Base-by-base conservation (phyloP, 371 early-diverging fungal species). In the Saksenaea oblongispora region DNA sequence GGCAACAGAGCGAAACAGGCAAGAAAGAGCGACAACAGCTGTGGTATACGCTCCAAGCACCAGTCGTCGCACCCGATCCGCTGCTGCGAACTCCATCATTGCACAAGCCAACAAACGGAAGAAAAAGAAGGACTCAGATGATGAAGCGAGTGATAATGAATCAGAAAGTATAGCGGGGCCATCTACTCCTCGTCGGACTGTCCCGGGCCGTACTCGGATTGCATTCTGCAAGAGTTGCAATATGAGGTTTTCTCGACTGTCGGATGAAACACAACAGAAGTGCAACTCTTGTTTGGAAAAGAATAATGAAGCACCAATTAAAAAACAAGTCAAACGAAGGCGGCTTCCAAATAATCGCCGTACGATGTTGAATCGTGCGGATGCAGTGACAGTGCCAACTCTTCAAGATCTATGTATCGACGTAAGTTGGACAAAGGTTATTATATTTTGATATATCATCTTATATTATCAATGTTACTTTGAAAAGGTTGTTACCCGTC, bases 351-450 rank as follows among this genome's bases (percentile, higher is more conserved):
- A 56, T 59, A 22, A 54, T 22, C 53, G 58, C 11, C 28, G 63
- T 34, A 35, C 66, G 71, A 17, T 17, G 51, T 27, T 65, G 70
- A 13, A 73, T 71, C 58, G 67, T 58, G 11, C 57, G 59, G 56
- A 66, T 61, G 54, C 58, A 51, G 24, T 70, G 42, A 66, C 68
- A 13, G 73, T 80, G 10, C 79, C 80, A 2, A 75, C 86, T 0
- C 73, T 91, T 0, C 83, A 83, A 62, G 87, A 88, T 62, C 63
- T 89, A 7, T 93, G 91, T 69, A 90, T 91, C 57, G 69, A 82
- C 58, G 86, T 91, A 70, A 54, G 66, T 69, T 28, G 53, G 14
- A 65, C 31, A 11, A 56, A 37, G 13, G n/a, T 41, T 4, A 22
- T 15, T 35, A 34, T 37, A 44, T 57, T 15, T 51, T 53, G 15